phyloP scores from a whole-genome alignment of 2,329 filamentous ascomycete genomes.

The Sphaerulina musiva region DNA sequence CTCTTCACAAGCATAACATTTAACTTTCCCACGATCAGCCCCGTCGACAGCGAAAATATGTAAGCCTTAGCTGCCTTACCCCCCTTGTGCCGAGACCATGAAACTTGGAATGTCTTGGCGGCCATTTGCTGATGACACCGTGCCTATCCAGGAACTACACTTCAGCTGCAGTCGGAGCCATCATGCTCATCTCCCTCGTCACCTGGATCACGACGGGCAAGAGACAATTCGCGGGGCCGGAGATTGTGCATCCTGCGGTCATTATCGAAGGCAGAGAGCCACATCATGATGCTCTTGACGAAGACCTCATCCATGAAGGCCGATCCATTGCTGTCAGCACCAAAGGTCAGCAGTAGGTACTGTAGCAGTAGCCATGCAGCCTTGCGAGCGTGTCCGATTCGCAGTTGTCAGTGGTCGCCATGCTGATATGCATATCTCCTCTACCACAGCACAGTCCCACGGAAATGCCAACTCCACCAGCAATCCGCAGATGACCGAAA shows the following conservation, averaged over 20 bases:
- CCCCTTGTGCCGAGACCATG: neutral
- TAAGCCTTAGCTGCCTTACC: neutral
- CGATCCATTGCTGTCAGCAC: neutral
- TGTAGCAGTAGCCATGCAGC: neutral
- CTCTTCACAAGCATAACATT: constrained; percentile 52
- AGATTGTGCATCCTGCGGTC: constrained; percentile 12
- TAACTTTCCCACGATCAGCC: constrained; percentile 48
- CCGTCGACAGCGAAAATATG: constrained; percentile 50
- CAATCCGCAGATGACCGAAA: neutral
- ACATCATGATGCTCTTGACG: neutral
- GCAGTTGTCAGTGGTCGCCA: no score
- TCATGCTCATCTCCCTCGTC: constrained; percentile 45
- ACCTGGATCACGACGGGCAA: constrained; percentile 50
- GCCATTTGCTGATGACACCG: neutral
- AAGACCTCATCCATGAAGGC: neutral
- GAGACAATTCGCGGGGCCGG: constrained; percentile 47
- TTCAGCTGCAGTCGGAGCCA: constrained; percentile 49
- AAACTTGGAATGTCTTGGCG: no score
- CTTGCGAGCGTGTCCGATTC: neutral
- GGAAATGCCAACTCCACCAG: neutral
- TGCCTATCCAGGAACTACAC: constrained; percentile 43
- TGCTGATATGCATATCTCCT: neutral
- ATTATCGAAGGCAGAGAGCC: neutral
- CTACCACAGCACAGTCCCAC: neutral
- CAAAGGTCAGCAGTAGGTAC: neutral